Evolutionary conservation across 768 basidiomycete species (phyloP).

Genomic region (Lactifluus echinatus): DNA sequence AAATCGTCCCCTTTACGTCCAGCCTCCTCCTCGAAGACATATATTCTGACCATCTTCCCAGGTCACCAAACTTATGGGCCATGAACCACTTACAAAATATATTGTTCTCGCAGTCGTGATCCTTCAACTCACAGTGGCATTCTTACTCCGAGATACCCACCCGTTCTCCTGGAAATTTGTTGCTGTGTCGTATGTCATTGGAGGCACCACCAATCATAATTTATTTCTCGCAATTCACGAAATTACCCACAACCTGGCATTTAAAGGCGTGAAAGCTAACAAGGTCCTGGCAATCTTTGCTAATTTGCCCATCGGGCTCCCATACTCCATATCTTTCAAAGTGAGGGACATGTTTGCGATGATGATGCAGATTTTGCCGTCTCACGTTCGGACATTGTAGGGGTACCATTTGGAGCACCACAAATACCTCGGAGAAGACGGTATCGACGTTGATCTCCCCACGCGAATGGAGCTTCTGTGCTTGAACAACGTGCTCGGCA

Average conservation of each 20-base stretch:
- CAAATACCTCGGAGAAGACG: conserved; percentile 91
- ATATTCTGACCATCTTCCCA: conserved; percentile 25
- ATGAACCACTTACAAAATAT: conserved; percentile 87
- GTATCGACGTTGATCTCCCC: conserved; percentile 92
- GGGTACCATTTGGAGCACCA: conserved; percentile 95
- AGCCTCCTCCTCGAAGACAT: neutral
- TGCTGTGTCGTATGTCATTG: conserved; percentile 71
- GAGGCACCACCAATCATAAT: conserved; percentile 96
- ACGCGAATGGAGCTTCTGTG: conserved; percentile 75
- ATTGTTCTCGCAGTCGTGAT: conserved; percentile 76
- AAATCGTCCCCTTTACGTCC: neutral
- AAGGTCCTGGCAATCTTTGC: conserved; percentile 84
- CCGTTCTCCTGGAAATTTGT: conserved; percentile 69
- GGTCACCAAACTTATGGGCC: conserved; percentile 96
- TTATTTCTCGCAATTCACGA: conserved; percentile 97
- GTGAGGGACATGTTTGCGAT: conserved; percentile 30
- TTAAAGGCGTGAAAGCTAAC: conserved; percentile 72
- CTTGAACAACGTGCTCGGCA: conserved; percentile 93
- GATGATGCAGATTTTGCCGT: neutral
- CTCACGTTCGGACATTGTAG: conserved; percentile 29
- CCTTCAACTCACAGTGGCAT: conserved; percentile 60
- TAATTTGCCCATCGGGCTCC: conserved; percentile 89
- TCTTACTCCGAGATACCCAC: conserved; percentile 55
- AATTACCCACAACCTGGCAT: conserved; percentile 96
- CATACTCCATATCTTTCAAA: conserved; percentile 95